Conservation (phyloP, 2,329 filamentous ascomycete species). For the Colletotrichum tamarilloi region DNA sequence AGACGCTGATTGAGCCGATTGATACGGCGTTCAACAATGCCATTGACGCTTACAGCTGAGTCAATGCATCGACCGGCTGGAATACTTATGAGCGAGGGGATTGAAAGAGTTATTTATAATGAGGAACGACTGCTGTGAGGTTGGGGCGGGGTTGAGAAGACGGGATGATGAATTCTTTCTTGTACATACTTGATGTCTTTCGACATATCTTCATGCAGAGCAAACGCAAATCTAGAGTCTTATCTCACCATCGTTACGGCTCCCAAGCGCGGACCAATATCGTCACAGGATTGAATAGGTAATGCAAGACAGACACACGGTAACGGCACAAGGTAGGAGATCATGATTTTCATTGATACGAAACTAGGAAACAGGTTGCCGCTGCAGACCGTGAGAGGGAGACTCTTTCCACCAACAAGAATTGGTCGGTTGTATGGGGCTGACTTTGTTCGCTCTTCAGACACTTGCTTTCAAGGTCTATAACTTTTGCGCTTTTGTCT, state of each 20-base stretch:
- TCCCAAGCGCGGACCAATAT: background rate
- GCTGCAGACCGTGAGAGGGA: background rate
- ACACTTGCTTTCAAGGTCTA: background rate
- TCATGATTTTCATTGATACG: slow-evolving; percentile 27
- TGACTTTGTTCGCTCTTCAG: background rate
- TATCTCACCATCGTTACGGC: background rate
- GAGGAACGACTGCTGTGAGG: background rate
- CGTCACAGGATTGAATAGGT: background rate
- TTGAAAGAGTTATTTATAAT: background rate
- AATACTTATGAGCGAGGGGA: background rate
- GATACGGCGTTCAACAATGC: slow-evolving; percentile 51
- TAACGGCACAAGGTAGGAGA: background rate
- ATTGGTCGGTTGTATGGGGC: background rate
- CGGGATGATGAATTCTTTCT: background rate
- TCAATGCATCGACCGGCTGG: background rate
- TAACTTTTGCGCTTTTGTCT: slow-evolving; percentile 21
- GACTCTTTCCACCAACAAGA: background rate
- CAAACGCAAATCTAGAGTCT: background rate
- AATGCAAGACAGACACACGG: background rate
- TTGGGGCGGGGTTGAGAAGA: background rate
- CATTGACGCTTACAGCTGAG: slow-evolving; percentile 44
- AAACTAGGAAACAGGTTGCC: slow-evolving; percentile 15
- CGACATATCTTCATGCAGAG: background rate
- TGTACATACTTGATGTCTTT: background rate
- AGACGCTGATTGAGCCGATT: slow-evolving; percentile 50